These are phyloP conservation scores for Protea cynaroides DNA, from an alignment of 164 flowering plant genomes.

Conservation along the genomic window DNA sequence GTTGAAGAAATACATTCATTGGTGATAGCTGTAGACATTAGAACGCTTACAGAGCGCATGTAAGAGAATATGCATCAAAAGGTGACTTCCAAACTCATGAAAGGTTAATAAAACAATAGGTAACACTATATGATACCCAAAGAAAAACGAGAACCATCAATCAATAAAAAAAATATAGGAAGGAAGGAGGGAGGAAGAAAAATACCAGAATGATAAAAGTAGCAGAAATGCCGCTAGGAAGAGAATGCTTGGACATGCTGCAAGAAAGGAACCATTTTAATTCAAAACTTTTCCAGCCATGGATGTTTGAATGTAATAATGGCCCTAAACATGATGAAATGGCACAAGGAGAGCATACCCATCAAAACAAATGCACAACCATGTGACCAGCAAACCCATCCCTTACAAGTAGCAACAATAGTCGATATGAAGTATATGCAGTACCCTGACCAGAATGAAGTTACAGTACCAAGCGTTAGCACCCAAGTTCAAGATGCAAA, in stretches of 20 bases:
- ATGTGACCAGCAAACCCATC: conserved; percentile 68
- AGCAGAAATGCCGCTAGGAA: conserved; percentile 82
- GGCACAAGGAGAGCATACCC: conserved; percentile 40
- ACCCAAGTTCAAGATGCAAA: not conserved
- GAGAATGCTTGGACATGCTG: conserved; percentile 79
- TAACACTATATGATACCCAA: not conserved
- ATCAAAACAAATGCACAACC: conserved; percentile 74
- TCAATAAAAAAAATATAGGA: not conserved
- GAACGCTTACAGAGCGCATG: too few species aligned
- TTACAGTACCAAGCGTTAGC: not conserved
- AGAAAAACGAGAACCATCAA: not conserved
- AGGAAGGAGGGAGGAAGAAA: not conserved
- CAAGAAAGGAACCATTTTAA: conserved; percentile 20
- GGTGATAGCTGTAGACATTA: too few species aligned
- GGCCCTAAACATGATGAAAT: not conserved
- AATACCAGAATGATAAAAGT: conserved; percentile 85
- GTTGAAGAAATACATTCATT: too few species aligned
- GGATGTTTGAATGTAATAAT: not conserved
- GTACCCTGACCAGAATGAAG: conserved; percentile 47
- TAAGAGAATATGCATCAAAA: too few species aligned
- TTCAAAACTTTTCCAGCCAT: not conserved
- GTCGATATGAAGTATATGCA: conserved; percentile 53
- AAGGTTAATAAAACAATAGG: not conserved
- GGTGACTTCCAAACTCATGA: not conserved
- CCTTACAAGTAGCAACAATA: conserved; percentile 56